Base-by-base conservation (phyloP, 441 rosid species). In the Viola pubescens region DNA sequence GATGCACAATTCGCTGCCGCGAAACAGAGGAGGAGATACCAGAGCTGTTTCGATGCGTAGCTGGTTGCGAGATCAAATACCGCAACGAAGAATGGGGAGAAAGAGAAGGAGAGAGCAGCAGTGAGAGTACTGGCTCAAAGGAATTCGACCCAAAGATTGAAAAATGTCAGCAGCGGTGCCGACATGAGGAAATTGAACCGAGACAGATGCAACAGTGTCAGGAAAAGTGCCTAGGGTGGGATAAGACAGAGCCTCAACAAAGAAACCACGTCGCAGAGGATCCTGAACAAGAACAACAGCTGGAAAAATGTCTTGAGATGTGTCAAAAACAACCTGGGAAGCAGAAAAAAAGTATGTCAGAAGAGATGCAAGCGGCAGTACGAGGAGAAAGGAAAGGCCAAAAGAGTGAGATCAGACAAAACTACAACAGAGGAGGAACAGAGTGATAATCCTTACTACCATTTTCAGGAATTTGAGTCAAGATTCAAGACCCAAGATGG, bases 401-500 rank as follows among this genome's bases (percentile, higher is more conserved):
- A 7, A 39, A 8, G 8, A 11, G 34, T 19, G 47, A 46, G 49
- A 7, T 6, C 10, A 12, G n/a, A 9, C 34, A 65, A 44, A 44
- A 58, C 9, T 42, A 49, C 19, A 9, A 58, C 50, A 34, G 19
- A 52, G 56, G 60, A 53, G 43, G 45, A 40, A 37, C 38, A 64
- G 10, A 41, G 38, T 0, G 48, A 71, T 0, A 68, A 77, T 16
- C 92, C 88, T 2, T 83, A 73, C 66, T 83, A 76, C 50, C 60
- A 60, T 7, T n/a, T 71, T 3, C 14, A 56, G 43, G 73, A 64
- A 57, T 79, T 79, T 51, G 48, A 43, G 44, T 48, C 58, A 6
- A 16, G 48, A 14, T 69, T 74, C 49, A 37, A 26, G 43, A 63
- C 74, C 1, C 48, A 66, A 4, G 66, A 79, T 7, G 95, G 87